phyloP scores from a whole-genome alignment of 345 rosid genomes.

The Brassica incana region DNA sequence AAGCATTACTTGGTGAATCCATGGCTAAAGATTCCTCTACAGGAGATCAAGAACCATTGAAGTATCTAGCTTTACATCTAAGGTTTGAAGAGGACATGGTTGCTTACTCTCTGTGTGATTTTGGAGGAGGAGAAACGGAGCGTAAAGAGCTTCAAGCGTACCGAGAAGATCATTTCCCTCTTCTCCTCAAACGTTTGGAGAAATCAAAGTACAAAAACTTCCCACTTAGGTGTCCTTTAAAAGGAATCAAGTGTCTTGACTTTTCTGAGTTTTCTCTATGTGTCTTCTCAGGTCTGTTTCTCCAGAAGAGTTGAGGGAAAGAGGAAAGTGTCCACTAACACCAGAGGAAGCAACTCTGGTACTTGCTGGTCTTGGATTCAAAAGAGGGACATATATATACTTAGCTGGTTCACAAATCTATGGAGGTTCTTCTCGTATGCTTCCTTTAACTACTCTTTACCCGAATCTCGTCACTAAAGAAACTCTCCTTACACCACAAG shows the following conservation, averaged over 20 bases:
- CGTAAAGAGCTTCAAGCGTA: conserved; percentile 73
- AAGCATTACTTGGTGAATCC: conserved; percentile 64
- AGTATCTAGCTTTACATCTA: conserved; percentile 83
- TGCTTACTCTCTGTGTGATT: conserved; percentile 87
- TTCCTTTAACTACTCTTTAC: conserved; percentile 64
- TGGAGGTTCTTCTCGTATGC: conserved; percentile 74
- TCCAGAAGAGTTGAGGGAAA: conserved; percentile 61
- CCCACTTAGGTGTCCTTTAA: neutral
- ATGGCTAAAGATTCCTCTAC: conserved; percentile 34
- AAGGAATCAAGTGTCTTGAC: neutral
- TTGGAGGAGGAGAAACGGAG: conserved; percentile 80
- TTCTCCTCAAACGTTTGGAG: conserved; percentile 66
- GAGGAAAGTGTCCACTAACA: conserved; percentile 89
- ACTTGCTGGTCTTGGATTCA: conserved; percentile 81
- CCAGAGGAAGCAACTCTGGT: conserved; percentile 93
- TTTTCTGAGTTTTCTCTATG: neutral
- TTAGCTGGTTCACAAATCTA: conserved; percentile 76
- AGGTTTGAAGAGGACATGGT: conserved; percentile 97
- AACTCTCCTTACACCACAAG: conserved; percentile 68
- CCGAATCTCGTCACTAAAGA: conserved; percentile 89
- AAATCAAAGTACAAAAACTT: conserved; percentile 48
- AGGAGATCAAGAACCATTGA: conserved; percentile 40
- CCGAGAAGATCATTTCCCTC: conserved; percentile 81
- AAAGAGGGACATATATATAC: conserved; percentile 64
- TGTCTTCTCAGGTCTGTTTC: conserved; percentile 49